Percentiles rank a stretch among this genome's conserved stretches.
Conservation (phyloP, 2,329 filamentous ascomycete genomes). For the Arthrobotrys pseudoclavata region DNA sequence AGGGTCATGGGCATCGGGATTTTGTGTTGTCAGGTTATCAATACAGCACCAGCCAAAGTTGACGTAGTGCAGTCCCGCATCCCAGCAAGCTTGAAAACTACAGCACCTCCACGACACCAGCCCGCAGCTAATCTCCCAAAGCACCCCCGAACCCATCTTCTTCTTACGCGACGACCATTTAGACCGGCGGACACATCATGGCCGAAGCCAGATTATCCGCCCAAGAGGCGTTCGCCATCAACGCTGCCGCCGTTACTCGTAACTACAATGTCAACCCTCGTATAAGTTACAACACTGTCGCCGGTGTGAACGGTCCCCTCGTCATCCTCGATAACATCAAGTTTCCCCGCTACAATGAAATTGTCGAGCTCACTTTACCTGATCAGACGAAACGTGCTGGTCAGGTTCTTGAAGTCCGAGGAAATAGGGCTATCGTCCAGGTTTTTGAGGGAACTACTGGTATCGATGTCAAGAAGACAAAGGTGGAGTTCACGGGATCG, state of each 20-base stretch:
- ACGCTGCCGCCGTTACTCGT: conserved; percentile 63
- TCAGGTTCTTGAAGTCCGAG: conserved; percentile 97
- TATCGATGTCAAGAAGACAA: conserved; percentile 97
- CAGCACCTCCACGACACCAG: conserved; percentile 29
- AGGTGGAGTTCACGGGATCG: conserved; percentile 93
- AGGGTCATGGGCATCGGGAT: conserved; percentile 12
- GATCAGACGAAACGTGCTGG: conserved; percentile 95
- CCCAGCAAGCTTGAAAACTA: conserved; percentile 47
- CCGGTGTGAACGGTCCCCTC: conserved; percentile 96
- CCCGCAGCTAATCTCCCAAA: conserved; percentile 23
- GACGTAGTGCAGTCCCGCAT: conserved; percentile 57
- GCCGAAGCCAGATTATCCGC: conserved; percentile 62
- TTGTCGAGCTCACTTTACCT: conserved; percentile 93
- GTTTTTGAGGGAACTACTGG: conserved; percentile 97
- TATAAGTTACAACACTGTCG: conserved; percentile 97
- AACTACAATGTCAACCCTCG: conserved; percentile 73
- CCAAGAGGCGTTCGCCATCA: conserved; percentile 64
- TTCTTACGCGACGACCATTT: conserved; percentile 25
- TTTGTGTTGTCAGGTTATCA: conserved; percentile 57
- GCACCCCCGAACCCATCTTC: conserved; percentile 39
- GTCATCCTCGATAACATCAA: conserved; percentile 94
- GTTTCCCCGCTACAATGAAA: conserved; percentile 94
- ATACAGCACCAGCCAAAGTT: conserved; percentile 56
- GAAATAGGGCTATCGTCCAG: conserved; percentile 94
- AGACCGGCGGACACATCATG: conserved; percentile 47